Evolutionary conservation across 495 filamentous ascomycete genomes (phyloP).

Genomic region (Alectoria sarmentosa): DNA sequence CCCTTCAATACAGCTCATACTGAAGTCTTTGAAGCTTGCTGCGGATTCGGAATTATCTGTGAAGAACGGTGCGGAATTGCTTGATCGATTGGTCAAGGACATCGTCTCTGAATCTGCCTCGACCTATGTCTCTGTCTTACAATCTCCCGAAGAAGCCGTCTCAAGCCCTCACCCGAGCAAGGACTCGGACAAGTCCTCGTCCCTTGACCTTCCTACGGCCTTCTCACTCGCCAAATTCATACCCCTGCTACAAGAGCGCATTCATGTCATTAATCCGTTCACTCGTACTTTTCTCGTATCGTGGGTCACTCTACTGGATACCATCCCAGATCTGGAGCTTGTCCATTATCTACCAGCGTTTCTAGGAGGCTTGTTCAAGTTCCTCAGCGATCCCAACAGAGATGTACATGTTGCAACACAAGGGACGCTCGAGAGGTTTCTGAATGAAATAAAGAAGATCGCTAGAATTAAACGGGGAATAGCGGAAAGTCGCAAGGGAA

Average conservation of each 20-base stretch:
- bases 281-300: slow-evolving; percentile 92
- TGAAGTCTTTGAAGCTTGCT: slow-evolving; percentile 56
- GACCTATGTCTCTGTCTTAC: slow-evolving; percentile 85
- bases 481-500: slow-evolving; percentile 68
- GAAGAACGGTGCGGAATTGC: slow-evolving; percentile 94
- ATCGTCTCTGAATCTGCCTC: slow-evolving; percentile 96
- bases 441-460: slow-evolving; percentile 91
- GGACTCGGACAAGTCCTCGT: slow-evolving; percentile 40
- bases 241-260: slow-evolving; percentile 84
- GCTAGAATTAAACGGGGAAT: slow-evolving; percentile 87
- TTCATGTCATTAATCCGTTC: slow-evolving; percentile 88
- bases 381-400: slow-evolving; percentile 81
- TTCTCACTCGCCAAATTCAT: slow-evolving; percentile 92
- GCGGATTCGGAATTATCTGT: slow-evolving; percentile 95
- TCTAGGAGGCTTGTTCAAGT: slow-evolving; percentile 81
- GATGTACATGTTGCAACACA: slow-evolving; percentile 94
- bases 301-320: slow-evolving; percentile 93
- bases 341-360: slow-evolving; percentile 91
- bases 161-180: slow-evolving; percentile 45
- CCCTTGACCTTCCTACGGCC: slow-evolving; percentile 65
- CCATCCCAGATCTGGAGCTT: slow-evolving; percentile 93
- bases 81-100: slow-evolving; percentile 95
- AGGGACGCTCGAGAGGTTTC: slow-evolving; percentile 81
- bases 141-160: slow-evolving; percentile 40
- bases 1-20: slow-evolving; percentile 8